Evolutionary conservation across 1,284 basidiomycete genomes (phyloP).

Genomic region (Heliocybe sulcata): DNA sequence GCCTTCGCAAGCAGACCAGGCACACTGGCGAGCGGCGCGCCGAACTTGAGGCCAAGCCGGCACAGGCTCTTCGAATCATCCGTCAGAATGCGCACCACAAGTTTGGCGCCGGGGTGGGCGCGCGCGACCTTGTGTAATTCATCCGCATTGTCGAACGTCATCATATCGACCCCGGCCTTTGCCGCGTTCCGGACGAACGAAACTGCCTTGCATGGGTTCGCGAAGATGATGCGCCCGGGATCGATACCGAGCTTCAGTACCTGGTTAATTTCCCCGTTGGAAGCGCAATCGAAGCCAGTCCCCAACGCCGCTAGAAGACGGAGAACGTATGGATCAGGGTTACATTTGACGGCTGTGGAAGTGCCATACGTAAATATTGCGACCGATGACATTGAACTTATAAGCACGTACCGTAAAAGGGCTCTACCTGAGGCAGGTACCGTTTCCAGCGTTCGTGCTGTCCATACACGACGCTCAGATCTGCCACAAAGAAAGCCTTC

Average conservation of each 20-base stretch:
- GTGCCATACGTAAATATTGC: slow-evolving; percentile 12
- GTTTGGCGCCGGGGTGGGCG: slow-evolving; percentile 76
- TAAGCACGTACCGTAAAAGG: slow-evolving; percentile 75
- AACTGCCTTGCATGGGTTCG: slow-evolving; percentile 97
- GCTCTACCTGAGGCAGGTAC: slow-evolving; percentile 80
- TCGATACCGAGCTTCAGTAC: slow-evolving; percentile 73
- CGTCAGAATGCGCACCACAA: slow-evolving; percentile 92
- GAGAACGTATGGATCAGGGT: slow-evolving; percentile 93
- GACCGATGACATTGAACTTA: slow-evolving; percentile 7
- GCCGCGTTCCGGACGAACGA: slow-evolving; percentile 89
- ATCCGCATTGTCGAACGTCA: slow-evolving; percentile 99
- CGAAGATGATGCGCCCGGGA: slow-evolving; percentile 88
- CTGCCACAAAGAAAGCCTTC: slow-evolving; percentile 94
- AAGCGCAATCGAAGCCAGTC: slow-evolving; percentile 97
- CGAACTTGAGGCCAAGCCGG: slow-evolving; percentile 94
- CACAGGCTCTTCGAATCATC: slow-evolving; percentile 96
- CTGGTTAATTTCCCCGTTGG: slow-evolving; percentile 86
- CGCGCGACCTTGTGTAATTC: slow-evolving; percentile 95
- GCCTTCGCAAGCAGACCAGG: slow-evolving; percentile 79
- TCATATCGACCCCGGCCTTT: slow-evolving; percentile 75
- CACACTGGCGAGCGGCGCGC: slow-evolving; percentile 84
- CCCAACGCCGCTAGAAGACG: slow-evolving; percentile 88
- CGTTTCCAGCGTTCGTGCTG: slow-evolving; percentile 85
- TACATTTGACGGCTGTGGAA: slow-evolving; percentile 85
- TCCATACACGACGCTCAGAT: slow-evolving; percentile 83